phyloP scores from a whole-genome alignment of 441 rosid genomes.

The Metrosideros polymorpha region DNA sequence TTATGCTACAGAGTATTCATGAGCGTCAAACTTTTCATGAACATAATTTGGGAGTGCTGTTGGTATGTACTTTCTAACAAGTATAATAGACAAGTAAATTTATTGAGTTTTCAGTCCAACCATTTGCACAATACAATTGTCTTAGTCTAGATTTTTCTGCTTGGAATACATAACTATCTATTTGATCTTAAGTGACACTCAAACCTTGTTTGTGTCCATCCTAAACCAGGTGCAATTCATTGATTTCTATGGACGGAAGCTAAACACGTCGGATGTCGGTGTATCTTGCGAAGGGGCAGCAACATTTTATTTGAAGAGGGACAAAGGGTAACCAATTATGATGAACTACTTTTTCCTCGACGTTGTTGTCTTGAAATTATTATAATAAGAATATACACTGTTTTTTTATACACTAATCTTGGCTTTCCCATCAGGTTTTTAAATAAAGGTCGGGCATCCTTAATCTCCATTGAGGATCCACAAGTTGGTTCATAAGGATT shows the following conservation, averaged over 20 bases:
- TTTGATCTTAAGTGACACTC: background rate
- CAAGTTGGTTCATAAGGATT: conserved; percentile 36
- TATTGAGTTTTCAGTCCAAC: background rate
- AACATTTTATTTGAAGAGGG: conserved; percentile 57
- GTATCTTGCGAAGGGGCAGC: conserved; percentile 63
- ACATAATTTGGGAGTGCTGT: conserved; percentile 75
- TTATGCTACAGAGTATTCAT: conserved; percentile 39
- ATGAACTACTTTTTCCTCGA: background rate
- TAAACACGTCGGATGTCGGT: conserved; percentile 74
- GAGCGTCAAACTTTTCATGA: conserved; percentile 46
- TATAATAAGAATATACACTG: background rate
- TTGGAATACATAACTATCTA: background rate
- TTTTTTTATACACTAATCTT: background rate
- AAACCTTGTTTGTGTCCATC: background rate
- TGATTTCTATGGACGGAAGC: conserved; percentile 77
- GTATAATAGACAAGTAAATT: background rate
- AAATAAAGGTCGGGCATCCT: conserved; percentile 51
- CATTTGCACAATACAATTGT: background rate
- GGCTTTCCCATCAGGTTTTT: conserved; percentile 36
- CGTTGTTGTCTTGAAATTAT: background rate
- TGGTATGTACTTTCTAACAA: conserved; percentile 39
- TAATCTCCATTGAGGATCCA: conserved; percentile 88
- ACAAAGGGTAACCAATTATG: conserved; percentile 50
- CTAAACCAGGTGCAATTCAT: conserved; percentile 64
- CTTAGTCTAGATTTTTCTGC: background rate